phyloP scores from a whole-genome alignment of 805 yeast genomes.

The Candida jianshihensis region DNA sequence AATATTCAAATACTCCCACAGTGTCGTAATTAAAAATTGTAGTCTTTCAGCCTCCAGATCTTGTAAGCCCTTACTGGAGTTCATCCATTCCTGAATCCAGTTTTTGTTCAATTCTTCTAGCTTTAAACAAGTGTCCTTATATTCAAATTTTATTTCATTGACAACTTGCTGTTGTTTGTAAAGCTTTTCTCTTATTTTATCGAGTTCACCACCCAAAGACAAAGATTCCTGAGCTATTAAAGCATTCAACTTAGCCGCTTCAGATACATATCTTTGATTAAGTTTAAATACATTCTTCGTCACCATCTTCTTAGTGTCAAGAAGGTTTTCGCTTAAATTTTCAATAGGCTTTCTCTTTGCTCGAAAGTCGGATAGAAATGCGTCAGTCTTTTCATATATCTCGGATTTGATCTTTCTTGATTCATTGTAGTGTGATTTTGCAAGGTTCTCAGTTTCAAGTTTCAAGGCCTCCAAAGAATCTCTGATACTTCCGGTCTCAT shows the following conservation, averaged over 20 bases:
- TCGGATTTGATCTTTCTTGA: slow-evolving; percentile 44
- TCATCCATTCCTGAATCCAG: slow-evolving; percentile 70
- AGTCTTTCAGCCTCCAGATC: slow-evolving; percentile 66
- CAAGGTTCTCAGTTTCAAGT: slow-evolving; percentile 52
- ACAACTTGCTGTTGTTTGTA: slow-evolving; percentile 39
- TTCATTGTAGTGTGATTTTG: slow-evolving; percentile 47
- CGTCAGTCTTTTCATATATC: slow-evolving; percentile 43
- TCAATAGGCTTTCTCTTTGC: slow-evolving; percentile 53
- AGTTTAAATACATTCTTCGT: slow-evolving; percentile 30
- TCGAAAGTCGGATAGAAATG: slow-evolving; percentile 44
- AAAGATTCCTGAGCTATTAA: slow-evolving; percentile 56
- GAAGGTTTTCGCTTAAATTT: slow-evolving; percentile 46
- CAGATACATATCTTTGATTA: slow-evolving; percentile 47
- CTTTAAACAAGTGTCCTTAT: slow-evolving; percentile 45
- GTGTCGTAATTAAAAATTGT: slow-evolving; percentile 57
- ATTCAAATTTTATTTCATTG: slow-evolving; percentile 42
- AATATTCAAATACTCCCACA: slow-evolving; percentile 75
- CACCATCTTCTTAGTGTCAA: slow-evolving; percentile 36
- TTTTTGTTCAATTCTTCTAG: slow-evolving; percentile 50
- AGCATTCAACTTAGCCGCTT: slow-evolving; percentile 52
- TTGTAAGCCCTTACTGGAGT: slow-evolving; percentile 56
- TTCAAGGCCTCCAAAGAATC: slow-evolving; percentile 52
- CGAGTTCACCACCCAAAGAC: slow-evolving; percentile 68
- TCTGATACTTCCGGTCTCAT: slow-evolving; percentile 53
- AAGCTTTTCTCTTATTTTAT: slow-evolving; percentile 49